Evolutionary conservation across 805 yeast genomes (phyloP), one percentile per base, ranked within the genome.

Genomic region (Tetrapisispora taiwanensis): DNA sequence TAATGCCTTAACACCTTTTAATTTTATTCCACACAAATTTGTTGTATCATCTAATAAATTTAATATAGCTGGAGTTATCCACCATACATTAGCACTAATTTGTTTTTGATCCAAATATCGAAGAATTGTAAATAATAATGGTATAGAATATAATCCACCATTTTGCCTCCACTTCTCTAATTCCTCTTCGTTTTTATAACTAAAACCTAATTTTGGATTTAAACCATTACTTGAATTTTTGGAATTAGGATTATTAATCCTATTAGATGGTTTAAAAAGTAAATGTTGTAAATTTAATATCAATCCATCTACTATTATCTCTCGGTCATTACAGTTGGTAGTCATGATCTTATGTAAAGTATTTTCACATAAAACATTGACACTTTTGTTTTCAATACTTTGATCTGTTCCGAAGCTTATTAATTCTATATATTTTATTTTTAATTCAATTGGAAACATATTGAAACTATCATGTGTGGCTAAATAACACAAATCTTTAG

Each of bases 51-150:
- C 66, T 36, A 62, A 28, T 7, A 61, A 36, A 43, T 60, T 60
- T 20, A 61, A 43, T 12, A 62, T 56, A 2, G 63, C 65, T 3
- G 67, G 65, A 7, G 55, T 53, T 12, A 62, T 55, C 67, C 67
- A 62, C 52, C 62, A 50, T 18, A 62, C 33, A 46, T 61, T 55
- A 2, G 54, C 36, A 4, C 63, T 55, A 1, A 62, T 41, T n/a
- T 54, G 47, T 20, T 42, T 42, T 22, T 47, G 46, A 15, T 42
- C 38, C 24, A 60, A 24, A 46, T 52, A 42, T 9, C 36, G 17
- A 9, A 62, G 43, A 7, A 59, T 48, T 1, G 47, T 41, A 44
- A 52, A 50, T 30, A 62, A 53, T 19, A 59, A 44, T 8, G 63
- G 55, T 7, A 60, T 46, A 30, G 58, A 41, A 36, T 52, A 48